Evolutionary conservation across 768 basidiomycete genomes (phyloP).

Genomic region (Leccinum disarticulatum): DNA sequence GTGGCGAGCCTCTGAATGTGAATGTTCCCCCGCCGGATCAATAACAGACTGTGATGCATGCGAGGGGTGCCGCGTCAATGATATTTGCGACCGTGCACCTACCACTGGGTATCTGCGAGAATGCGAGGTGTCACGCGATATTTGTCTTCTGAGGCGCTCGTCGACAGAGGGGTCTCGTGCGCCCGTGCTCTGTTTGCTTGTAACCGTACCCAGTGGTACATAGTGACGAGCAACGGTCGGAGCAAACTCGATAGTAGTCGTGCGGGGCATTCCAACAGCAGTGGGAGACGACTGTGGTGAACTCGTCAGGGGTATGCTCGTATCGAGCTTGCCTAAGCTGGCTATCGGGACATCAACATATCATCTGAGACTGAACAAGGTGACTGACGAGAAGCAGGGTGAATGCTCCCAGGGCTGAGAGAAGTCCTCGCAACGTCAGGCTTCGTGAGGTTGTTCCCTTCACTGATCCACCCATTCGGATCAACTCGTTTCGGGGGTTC

Average conservation of each 20-base stretch:
- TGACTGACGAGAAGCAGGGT: conserved; percentile 12
- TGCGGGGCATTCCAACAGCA: conserved; percentile 35
- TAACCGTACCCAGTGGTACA: conserved; percentile 25
- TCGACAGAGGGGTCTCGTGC: not conserved
- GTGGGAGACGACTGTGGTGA: conserved; percentile 6
- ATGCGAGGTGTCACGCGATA: conserved; percentile 10
- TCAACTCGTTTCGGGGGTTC: conserved; percentile 66
- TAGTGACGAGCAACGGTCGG: conserved; percentile 31
- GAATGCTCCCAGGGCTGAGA: conserved; percentile 34
- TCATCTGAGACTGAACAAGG: not conserved
- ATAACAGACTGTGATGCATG: conserved; percentile 12
- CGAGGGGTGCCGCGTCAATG: conserved; percentile 19
- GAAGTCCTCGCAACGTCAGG: conserved; percentile 16
- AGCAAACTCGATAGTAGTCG: conserved; percentile 55
- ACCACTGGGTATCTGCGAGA: conserved; percentile 15
- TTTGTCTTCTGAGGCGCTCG: conserved; percentile 10
- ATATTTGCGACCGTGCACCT: conserved; percentile 11
- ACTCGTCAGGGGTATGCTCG: not conserved
- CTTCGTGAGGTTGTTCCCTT: conserved; percentile 34
- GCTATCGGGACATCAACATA: conserved; percentile 13
- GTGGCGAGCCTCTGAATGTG: conserved; percentile 32
- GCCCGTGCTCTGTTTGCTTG: conserved; percentile 27
- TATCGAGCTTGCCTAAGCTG: conserved; percentile 5
- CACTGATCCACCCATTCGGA: conserved; percentile 71
- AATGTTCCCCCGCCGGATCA: conserved; percentile 16